Evolutionary conservation across 768 basidiomycete genomes (phyloP), one percentile per base, ranked within the genome.

Genomic region (Gloeostereum incarnatum): DNA sequence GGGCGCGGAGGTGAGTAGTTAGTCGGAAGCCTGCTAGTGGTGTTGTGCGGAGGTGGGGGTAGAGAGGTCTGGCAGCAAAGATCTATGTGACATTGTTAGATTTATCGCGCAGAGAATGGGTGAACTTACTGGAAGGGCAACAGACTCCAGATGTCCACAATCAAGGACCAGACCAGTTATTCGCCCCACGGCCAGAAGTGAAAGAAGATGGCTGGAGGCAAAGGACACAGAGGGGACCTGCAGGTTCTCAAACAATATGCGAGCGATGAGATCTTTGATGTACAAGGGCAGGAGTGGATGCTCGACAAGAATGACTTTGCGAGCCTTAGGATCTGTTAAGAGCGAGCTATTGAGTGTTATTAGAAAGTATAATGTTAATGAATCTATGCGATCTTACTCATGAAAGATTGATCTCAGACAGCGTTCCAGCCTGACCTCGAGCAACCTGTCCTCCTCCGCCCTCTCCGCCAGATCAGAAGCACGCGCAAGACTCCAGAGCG

Each of bases 161-260:
- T 99, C 96, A 2, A 98, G 62, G 1, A 98, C 94, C 10, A 99
- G 73, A 5, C 94, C 96, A 1, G 92, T 93, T 47, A 92, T 84
- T 42, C 88, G 69, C 8, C 96, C 96, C 5, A 80, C 77, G 2
- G 91, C 80, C 43, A 96, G 68, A 10, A 98, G 64, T 3, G 91
- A 75, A 13, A 97, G 73, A 0, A 98, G 62, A 49, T 89, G 89
- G 40, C 88, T 83, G 11, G 88, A 82, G 1, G 87, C 84, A 59
- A 98, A 99, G 2, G 91, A 94, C 46, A 99, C 71, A 5, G 89
- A 91, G 5, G 92, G 94, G 20, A 96, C 85, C 65, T 92, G 87
- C 4, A 89, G 61, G 51, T 93, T 96, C 45, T 87, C 83, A 53
- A 98, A 98, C 14, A 98, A 61, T 29, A 88, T 77, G 37, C 77